phyloP scores from a whole-genome alignment of 345 rosid genomes.

The Salix purpurea region DNA sequence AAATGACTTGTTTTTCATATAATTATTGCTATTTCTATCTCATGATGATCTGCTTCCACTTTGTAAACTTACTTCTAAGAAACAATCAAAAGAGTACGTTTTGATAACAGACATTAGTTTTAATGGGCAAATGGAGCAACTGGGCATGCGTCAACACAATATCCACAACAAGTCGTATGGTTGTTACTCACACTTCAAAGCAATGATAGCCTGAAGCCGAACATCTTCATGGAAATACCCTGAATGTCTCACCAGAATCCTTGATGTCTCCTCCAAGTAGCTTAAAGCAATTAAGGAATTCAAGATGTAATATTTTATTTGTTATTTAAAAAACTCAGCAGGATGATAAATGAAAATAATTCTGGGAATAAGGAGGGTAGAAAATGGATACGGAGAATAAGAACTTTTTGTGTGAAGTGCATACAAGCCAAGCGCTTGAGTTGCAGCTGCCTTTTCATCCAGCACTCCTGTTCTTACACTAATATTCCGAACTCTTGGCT shows the following conservation, averaged over 20 bases:
- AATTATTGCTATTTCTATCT: neutral
- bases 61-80: neutral
- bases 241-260: conserved; percentile 78
- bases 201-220: conserved; percentile 85
- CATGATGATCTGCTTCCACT: neutral
- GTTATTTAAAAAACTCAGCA: neutral
- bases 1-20: neutral
- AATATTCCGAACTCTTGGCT: conserved; percentile 87
- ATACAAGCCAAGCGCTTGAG: conserved; percentile 96
- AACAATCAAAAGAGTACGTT: neutral
- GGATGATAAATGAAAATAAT: neutral
- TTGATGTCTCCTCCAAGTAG: conserved; percentile 84
- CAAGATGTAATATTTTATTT: neutral
- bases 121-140: neutral
- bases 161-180: neutral
- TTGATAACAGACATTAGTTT: neutral
- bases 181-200: conserved; percentile 69
- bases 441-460: conserved; percentile 99
- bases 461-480: conserved; percentile 95
- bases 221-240: conserved; percentile 98
- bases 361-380: neutral
- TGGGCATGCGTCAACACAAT: neutral
- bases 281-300: conserved; percentile 55
- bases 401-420: conserved; percentile 80
- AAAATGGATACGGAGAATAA: conserved; percentile 84